Evolutionary conservation across 495 filamentous ascomycete species (phyloP).

Genomic region (Clohesyomyces aquaticus): DNA sequence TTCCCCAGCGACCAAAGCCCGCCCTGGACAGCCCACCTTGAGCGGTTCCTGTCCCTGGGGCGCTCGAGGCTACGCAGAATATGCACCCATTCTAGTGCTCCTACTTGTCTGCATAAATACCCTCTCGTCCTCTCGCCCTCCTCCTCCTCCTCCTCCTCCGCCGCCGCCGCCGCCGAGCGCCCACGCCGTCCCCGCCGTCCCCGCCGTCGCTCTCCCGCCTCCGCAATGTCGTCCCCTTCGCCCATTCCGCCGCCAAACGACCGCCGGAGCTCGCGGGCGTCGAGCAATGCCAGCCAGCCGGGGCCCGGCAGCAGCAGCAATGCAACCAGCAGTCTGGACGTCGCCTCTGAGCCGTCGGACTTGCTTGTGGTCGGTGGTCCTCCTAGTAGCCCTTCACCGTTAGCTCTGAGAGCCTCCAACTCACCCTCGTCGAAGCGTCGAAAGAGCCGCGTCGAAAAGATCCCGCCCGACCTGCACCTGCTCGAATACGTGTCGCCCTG

Average conservation of each 20-base stretch:
- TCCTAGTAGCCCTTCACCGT: slow-evolving; percentile 35
- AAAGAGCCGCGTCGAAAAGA: slow-evolving; percentile 24
- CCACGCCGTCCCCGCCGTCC: too few relatives aligned
- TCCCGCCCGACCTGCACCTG: slow-evolving; percentile 62
- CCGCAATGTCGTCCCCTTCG: slow-evolving; percentile 33
- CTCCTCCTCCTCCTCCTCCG: too few relatives aligned
- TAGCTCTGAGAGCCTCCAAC: slow-evolving; percentile 38
- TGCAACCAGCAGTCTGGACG: slow-evolving; percentile 23
- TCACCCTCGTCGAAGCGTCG: slow-evolving; percentile 40
- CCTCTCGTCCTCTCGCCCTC: too few relatives aligned
- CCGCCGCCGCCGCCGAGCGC: too few relatives aligned
- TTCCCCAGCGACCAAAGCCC: too few relatives aligned
- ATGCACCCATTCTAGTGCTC: slow-evolving; percentile 26
- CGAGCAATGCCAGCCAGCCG: slow-evolving; percentile 21
- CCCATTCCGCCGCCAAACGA: slow-evolving; percentile 36
- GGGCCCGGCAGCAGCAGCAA: not conserved
- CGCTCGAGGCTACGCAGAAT: not conserved
- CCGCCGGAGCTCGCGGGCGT: slow-evolving; percentile 34
- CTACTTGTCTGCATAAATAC: not conserved
- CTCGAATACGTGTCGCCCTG: slow-evolving; percentile 70
- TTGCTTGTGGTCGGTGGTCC: slow-evolving; percentile 41
- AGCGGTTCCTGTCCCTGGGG: not conserved
- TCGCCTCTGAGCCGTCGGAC: slow-evolving; percentile 21
- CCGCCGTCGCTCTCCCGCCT: slow-evolving; percentile 13
- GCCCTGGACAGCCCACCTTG: too few relatives aligned